These are phyloP conservation scores for Dioscorea alata DNA, from an alignment of 106 monocot genomes.

Conservation along the genomic window DNA sequence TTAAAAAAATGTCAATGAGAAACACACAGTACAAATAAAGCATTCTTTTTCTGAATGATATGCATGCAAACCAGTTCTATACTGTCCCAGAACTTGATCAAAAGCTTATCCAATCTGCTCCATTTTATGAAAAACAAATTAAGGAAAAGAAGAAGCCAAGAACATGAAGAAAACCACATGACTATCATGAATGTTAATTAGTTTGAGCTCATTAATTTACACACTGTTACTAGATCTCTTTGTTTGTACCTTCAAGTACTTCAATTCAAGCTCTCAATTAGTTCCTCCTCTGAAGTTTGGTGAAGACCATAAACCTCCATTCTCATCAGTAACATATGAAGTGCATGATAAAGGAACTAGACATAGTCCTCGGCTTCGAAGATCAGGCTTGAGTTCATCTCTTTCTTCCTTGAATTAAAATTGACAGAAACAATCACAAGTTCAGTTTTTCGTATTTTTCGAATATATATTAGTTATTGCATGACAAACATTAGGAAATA, in stretches of 20 bases:
- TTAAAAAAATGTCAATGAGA: too few species aligned
- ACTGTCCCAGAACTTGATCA: neutral
- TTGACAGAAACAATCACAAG: too few species aligned
- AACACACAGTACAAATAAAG: too few species aligned
- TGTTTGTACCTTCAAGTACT: neutral
- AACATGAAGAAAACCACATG: neutral
- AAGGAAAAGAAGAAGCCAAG: neutral
- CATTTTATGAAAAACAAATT: neutral
- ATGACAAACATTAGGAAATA: too few species aligned
- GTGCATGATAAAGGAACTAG: conserved; percentile 87
- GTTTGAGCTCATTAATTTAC: neutral
- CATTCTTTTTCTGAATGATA: neutral
- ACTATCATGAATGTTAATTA: neutral
- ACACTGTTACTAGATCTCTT: neutral
- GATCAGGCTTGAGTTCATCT: conserved; percentile 42
- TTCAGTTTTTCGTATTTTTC: too few species aligned
- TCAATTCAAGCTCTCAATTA: conserved; percentile 6
- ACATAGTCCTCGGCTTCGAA: conserved; percentile 84
- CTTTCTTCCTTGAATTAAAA: conserved; percentile 6
- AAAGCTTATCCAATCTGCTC: conserved; percentile 4
- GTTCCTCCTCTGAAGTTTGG: conserved; percentile 38
- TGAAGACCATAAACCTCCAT: conserved; percentile 48
- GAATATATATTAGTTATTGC: too few species aligned
- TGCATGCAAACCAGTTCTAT: neutral
- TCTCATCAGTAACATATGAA: conserved; percentile 60